phyloP scores from a whole-genome alignment of 164 flowering plant species.

The Tetrastigma voinierianum region DNA sequence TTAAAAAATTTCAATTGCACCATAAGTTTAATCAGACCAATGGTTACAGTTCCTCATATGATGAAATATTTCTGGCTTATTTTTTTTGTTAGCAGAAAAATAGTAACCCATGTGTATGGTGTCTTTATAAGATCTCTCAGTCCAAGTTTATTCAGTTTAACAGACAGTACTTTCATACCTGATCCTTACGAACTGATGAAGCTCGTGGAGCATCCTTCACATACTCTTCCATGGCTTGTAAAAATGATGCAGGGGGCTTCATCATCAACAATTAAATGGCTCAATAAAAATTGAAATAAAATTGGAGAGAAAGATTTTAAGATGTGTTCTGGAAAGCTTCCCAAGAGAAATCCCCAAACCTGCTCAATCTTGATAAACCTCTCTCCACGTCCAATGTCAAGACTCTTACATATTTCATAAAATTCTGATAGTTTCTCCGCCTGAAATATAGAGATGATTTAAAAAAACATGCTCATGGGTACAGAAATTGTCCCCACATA shows the following conservation, averaged over 20 bases:
- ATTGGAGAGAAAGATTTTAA: neutral
- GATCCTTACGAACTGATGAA: conserved; percentile 63
- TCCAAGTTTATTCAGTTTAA: neutral
- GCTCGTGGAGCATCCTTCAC: conserved; percentile 87
- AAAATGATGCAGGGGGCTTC: conserved; percentile 93
- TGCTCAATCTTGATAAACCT: conserved; percentile 90
- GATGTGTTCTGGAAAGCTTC: neutral
- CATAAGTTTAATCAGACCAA: too few species aligned
- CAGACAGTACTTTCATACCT: conserved; percentile 36
- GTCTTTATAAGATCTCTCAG: too few species aligned
- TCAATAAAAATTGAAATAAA: neutral
- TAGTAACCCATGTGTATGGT: too few species aligned
- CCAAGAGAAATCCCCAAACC: conserved; percentile 39
- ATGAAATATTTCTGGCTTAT: too few species aligned
- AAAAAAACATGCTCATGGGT: neutral
- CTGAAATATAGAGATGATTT: conserved; percentile 34
- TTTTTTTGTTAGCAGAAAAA: too few species aligned
- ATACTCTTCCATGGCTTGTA: conserved; percentile 98
- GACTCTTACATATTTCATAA: conserved; percentile 84
- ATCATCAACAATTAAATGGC: conserved; percentile 16
- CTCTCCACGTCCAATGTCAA: conserved; percentile 92
- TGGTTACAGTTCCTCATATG: too few species aligned
- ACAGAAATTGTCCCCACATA: neutral
- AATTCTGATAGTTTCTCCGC: conserved; percentile 90
- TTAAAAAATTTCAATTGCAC: too few species aligned